A percentile compares a stretch with the other conserved stretches of the same genome.
phyloP scores from a whole-genome alignment of 2,329 filamentous ascomycete genomes.

The Cryoendolithus antarcticus region DNA sequence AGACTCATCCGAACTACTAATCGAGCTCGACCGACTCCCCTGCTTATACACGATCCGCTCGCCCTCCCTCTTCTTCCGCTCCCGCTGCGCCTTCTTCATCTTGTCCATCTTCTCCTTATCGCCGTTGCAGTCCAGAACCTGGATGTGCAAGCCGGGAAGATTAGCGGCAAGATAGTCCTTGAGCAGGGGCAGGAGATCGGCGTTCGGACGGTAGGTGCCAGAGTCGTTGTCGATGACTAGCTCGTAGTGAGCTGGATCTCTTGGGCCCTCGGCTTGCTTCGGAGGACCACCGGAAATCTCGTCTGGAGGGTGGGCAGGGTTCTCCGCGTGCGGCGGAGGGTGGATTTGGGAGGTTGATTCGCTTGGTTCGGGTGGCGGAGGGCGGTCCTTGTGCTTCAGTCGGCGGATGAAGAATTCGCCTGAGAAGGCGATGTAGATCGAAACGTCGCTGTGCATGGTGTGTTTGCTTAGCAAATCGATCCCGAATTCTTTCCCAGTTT shows the following conservation, averaged over 20 bases:
- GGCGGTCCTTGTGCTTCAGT: slow-evolving; percentile 38
- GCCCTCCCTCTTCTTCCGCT: slow-evolving; percentile 55
- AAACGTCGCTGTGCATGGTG: slow-evolving; percentile 91
- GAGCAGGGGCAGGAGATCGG: slow-evolving; percentile 58
- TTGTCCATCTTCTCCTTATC: slow-evolving; percentile 60
- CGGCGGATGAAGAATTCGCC: slow-evolving; percentile 86
- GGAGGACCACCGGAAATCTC: slow-evolving; percentile 37
- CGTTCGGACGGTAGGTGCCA: slow-evolving; percentile 83
- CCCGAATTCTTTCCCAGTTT: slow-evolving; percentile 90
- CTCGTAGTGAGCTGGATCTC: slow-evolving; percentile 56
- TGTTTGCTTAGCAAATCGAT: slow-evolving; percentile 90
- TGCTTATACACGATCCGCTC: slow-evolving; percentile 43
- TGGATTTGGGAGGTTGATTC: slow-evolving; percentile 31
- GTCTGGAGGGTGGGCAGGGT: slow-evolving; percentile 40
- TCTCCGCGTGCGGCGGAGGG: slow-evolving; percentile 24
- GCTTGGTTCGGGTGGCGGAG: slow-evolving; percentile 31
- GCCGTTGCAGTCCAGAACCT: slow-evolving; percentile 57
- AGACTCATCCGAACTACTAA: slow-evolving; percentile 46
- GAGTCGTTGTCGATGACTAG: slow-evolving; percentile 91
- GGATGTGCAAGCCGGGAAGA: slow-evolving; percentile 64
- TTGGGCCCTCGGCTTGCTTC: slow-evolving; percentile 29
- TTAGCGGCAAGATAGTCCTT: slow-evolving; percentile 58
- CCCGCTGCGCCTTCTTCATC: slow-evolving; percentile 65
- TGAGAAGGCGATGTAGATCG: slow-evolving; percentile 79
- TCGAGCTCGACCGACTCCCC: slow-evolving; percentile 30